A percentile compares a stretch with the other conserved stretches of the same genome.
phyloP scores from a whole-genome alignment of 2,329 filamentous ascomycete species.

The Penicillium brevicompactum region DNA sequence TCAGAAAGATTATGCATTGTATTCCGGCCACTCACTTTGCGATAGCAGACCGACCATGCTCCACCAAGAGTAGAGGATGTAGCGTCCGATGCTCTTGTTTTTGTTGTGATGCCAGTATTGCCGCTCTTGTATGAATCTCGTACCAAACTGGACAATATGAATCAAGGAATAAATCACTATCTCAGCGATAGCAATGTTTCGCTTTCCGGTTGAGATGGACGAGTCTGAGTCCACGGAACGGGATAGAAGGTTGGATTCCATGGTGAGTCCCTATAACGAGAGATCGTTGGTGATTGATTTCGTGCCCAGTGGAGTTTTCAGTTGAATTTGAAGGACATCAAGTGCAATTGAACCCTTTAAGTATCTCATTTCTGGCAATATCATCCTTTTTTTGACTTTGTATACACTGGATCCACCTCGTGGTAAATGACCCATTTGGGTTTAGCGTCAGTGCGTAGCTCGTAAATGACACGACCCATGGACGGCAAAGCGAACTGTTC shows the following conservation, averaged over 20 bases:
- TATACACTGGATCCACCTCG: constrained; percentile 19
- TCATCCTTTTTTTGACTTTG: background rate
- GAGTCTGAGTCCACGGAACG: background rate
- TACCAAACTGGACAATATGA: constrained; percentile 21
- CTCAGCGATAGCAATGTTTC: constrained; percentile 27
- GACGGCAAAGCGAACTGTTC: background rate
- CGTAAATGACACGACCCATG: background rate
- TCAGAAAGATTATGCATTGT: background rate
- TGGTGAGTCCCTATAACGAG: background rate
- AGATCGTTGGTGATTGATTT: background rate
- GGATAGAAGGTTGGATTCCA: constrained; percentile 3
- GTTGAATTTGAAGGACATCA: background rate
- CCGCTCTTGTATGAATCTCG: constrained; percentile 29
- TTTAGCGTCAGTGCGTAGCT: constrained; percentile 20
- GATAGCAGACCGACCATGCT: constrained; percentile 29
- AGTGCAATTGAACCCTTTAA: background rate
- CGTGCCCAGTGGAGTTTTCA: background rate
- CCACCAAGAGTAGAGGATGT: constrained; percentile 30
- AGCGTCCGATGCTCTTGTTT: constrained; percentile 15
- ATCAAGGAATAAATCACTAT: constrained; percentile 27
- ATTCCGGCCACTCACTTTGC: constrained; percentile 23
- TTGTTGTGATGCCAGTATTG: constrained; percentile 31
- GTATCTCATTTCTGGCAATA: background rate
- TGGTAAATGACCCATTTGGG: constrained; percentile 28
- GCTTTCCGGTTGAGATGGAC: constrained; percentile 7